phyloP scores from a whole-genome alignment of 768 basidiomycete species.

The Pleurotus giganteus region DNA sequence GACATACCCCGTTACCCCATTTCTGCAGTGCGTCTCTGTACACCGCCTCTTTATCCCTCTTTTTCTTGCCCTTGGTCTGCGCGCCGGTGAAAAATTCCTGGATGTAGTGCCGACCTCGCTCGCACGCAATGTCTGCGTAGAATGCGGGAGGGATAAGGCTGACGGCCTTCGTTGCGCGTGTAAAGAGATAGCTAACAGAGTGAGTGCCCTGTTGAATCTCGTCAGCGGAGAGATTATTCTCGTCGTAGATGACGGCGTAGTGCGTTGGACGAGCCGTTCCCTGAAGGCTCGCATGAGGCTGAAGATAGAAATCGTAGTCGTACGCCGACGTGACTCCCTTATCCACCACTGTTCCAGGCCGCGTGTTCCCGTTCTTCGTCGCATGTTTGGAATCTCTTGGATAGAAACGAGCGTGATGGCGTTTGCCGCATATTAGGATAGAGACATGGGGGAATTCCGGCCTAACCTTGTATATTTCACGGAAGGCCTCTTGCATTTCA shows the following conservation, averaged over 20 bases:
- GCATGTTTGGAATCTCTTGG: constrained; percentile 47
- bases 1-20: constrained; percentile 51
- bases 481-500: constrained; percentile 59
- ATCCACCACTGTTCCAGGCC: constrained; percentile 79
- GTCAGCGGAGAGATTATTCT: constrained; percentile 63
- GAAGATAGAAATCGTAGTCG: constrained; percentile 43
- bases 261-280: constrained; percentile 73
- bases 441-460: constrained; percentile 47
- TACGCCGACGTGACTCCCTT: constrained; percentile 72
- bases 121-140: constrained; percentile 81
- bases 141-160: constrained; percentile 79
- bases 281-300: constrained; percentile 74
- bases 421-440: constrained; percentile 69
- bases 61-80: constrained; percentile 30
- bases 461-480: constrained; percentile 44
- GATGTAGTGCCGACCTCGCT: constrained; percentile 73
- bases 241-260: constrained; percentile 80
- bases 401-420: constrained; percentile 43
- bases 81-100: constrained; percentile 63
- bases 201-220: constrained; percentile 74
- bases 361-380: constrained; percentile 71
- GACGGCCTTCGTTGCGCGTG: constrained; percentile 81
- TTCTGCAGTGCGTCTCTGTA: constrained; percentile 41
- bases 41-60: too few species aligned
- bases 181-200: constrained; percentile 69